These are phyloP conservation scores for Linnemannia zychae DNA, from an alignment of 192 early-diverging fungal genomes.

Conservation along the genomic window DNA sequence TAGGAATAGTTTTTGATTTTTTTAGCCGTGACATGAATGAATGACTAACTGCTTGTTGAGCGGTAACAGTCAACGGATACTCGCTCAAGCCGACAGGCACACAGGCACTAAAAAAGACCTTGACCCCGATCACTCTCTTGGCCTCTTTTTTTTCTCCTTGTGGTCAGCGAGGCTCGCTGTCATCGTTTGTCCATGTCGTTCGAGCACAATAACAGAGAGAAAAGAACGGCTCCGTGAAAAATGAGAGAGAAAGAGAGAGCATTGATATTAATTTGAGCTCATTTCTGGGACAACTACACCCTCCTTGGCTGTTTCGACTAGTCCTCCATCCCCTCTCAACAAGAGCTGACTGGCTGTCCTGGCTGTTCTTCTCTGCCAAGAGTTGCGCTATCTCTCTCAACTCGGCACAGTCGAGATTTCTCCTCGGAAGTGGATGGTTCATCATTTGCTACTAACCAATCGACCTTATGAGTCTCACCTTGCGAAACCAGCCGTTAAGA, in stretches of 20 bases:
- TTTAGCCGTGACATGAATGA: neutral
- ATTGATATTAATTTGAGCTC: neutral
- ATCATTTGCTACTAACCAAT: no score
- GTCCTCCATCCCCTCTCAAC: neutral
- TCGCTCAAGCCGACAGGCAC: no score
- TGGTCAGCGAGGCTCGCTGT: neutral
- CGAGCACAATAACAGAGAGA: neutral
- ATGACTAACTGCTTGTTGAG: neutral
- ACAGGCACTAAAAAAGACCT: neutral
- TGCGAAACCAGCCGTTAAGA: no score
- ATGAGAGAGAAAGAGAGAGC: neutral
- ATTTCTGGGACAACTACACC: neutral
- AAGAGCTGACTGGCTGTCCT: neutral
- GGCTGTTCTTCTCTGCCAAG: no score
- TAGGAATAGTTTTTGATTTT: constrained; percentile 3
- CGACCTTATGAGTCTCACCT: no score
- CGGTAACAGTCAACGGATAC: neutral
- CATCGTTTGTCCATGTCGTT: neutral
- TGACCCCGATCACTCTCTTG: neutral
- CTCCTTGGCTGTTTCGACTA: neutral
- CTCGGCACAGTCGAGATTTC: no score
- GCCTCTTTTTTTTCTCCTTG: neutral
- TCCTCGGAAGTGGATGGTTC: no score
- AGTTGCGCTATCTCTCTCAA: no score
- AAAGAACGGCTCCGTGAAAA: neutral